These are phyloP conservation scores for Plasmodium knowlesi DNA, from an alignment of 169 alveolate species.

Conservation along the genomic window DNA sequence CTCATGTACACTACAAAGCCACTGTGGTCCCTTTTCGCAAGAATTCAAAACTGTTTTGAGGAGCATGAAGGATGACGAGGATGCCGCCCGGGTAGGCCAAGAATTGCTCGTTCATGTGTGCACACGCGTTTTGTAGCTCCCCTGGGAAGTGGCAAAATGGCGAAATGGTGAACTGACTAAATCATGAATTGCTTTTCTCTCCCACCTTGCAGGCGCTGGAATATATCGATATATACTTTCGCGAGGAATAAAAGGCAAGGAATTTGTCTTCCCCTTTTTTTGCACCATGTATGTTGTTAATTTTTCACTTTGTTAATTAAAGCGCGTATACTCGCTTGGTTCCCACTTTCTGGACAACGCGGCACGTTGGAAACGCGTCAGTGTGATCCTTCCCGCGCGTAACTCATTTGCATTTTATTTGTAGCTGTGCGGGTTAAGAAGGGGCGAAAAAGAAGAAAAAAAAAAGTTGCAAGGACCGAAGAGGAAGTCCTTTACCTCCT, in stretches of 20 bases:
- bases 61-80: conserved; percentile 41
- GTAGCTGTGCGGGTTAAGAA: background rate
- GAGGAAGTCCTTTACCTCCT: background rate
- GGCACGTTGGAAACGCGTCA: background rate
- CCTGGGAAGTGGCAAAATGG: background rate
- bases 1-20: background rate
- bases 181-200: background rate
- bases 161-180: background rate
- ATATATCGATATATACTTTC: conserved; percentile 44
- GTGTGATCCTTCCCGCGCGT: background rate
- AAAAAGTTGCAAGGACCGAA: background rate
- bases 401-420: background rate
- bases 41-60: conserved; percentile 35
- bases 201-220: conserved; percentile 56
- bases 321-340: background rate
- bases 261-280: background rate
- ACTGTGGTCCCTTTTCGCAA: conserved; percentile 60
- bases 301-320: background rate
- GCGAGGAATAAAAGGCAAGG: background rate
- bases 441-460: background rate
- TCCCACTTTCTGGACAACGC: background rate
- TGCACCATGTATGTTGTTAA: background rate
- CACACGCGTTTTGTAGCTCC: background rate
- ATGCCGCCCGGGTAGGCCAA: conserved; percentile 15
- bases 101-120: background rate